A percentile compares a stretch with the other conserved stretches of the same genome.
Evolutionary conservation across 2,329 filamentous ascomycete genomes (phyloP).

Genomic region (Neofusicoccum laricinum): DNA sequence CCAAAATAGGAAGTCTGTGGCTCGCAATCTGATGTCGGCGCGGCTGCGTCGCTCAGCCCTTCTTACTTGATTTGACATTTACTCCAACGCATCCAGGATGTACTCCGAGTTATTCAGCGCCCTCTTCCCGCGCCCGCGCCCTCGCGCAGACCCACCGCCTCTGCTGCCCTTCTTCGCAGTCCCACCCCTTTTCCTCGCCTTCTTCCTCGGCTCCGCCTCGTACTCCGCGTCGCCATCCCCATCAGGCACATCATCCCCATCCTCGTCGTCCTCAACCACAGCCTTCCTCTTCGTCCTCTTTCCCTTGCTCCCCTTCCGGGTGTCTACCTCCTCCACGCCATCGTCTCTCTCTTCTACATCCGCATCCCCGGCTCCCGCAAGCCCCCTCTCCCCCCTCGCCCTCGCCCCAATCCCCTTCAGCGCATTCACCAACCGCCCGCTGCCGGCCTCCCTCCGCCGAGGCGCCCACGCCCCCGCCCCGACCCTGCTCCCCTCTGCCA

Average conservation of each 20-base stretch:
- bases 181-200: not conserved
- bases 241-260: not conserved
- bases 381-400: constrained; percentile 27
- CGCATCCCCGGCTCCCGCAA: not conserved
- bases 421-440: constrained; percentile 74
- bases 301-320: not conserved
- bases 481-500: constrained; percentile 69
- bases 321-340: not conserved
- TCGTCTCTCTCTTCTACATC: not conserved
- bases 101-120: not conserved
- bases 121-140: not conserved
- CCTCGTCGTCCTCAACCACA: not conserved
- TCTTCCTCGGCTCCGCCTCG: constrained; percentile 3
- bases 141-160: not conserved
- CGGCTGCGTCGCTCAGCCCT: too few relatives aligned
- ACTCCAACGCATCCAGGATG: too few relatives aligned
- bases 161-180: not conserved
- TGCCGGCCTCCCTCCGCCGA: constrained; percentile 58
- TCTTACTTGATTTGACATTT: too few relatives aligned
- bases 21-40: too few relatives aligned
- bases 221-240: not conserved
- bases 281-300: constrained; percentile 7
- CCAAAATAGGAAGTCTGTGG: too few relatives aligned
- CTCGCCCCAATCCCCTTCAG: constrained; percentile 64
- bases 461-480: constrained; percentile 71